These are phyloP conservation scores for Litsea cubeba DNA, from an alignment of 164 flowering plant species.

Conservation along the genomic window DNA sequence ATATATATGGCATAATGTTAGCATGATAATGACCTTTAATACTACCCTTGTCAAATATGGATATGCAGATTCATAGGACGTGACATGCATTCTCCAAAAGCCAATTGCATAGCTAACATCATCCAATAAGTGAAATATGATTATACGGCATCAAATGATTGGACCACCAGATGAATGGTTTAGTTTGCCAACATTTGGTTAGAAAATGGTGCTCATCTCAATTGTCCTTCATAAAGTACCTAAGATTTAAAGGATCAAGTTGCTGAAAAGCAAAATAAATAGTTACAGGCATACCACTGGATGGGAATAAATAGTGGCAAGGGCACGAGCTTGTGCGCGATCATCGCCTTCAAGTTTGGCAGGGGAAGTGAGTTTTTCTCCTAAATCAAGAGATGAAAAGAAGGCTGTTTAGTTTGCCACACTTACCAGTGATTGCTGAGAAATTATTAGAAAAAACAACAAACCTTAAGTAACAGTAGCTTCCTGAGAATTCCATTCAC, in stretches of 20 bases:
- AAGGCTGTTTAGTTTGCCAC: slow-evolving; percentile 1
- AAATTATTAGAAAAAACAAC: neutral
- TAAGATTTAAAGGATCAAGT: neutral
- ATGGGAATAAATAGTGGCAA: slow-evolving; percentile 86
- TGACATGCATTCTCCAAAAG: neutral
- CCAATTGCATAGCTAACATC: neutral
- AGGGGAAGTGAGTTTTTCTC: slow-evolving; percentile 68
- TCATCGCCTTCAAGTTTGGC: slow-evolving; percentile 82
- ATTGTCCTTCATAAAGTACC: neutral
- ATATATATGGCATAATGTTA: too few species aligned
- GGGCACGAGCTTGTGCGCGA: slow-evolving; percentile 83
- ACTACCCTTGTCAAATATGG: too few species aligned
- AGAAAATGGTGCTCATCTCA: neutral
- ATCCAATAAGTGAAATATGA: neutral
- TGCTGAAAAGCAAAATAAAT: neutral
- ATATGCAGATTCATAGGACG: too few species aligned
- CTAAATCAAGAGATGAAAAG: slow-evolving; percentile 25
- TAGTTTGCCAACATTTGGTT: neutral
- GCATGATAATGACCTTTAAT: too few species aligned
- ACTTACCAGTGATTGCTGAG: neutral
- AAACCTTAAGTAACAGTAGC: slow-evolving; percentile 69
- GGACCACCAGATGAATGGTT: neutral
- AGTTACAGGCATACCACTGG: slow-evolving; percentile 66
- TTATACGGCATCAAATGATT: neutral
- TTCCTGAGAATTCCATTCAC: slow-evolving; percentile 88